Evolutionary conservation across 768 basidiomycete species (phyloP), one percentile per base, ranked within the genome.

Genomic region (Pisolithus microcarpus): DNA sequence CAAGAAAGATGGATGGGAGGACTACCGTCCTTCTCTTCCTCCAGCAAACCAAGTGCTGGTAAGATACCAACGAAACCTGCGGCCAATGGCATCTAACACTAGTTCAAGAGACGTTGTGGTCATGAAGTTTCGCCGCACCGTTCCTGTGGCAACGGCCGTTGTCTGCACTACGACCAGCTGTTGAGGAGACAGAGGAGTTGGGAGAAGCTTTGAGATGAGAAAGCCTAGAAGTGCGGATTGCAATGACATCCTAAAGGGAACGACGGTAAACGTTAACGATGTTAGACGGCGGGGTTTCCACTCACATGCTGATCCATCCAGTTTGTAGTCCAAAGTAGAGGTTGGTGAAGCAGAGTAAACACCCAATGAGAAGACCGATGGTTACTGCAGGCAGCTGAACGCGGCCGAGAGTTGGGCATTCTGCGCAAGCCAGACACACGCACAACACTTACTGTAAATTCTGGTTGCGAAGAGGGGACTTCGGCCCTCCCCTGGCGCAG

Each of bases 91-190:
- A 91, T 91, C 71, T 78, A 52, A 1, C 19, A 43, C 37, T 31
- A 43, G 43, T 43, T 38, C 39, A 37, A 3, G 19, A 43, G 13
- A 38, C n/a, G 7, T 16, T 24, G 18, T 34, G 7, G 7, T 11
- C 19, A n/a, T n/a, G 13, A 7, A 21, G 28, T 15, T 24, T 34
- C 57, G 56, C 46, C 53, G 54, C 48, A 75, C 75, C 2, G 78
- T 80, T 19, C 95, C 95, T 2, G 93, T 97, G 1, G 94, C 95
- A 2, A 94, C 93, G 0, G 95, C 93, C 0, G 91, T 94, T 0
- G 95, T 96, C 64, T 98, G 94, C 2, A 96, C 77, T 0, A 98
- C 89, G 18, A 96, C 86, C 52, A 95, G 86, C 65, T 97, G 91
- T 68, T 93, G 91, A 0, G 92, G 84, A n/a, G 84, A 84, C 30